phyloP scores from a whole-genome alignment of 192 early-diverging fungal species.

The Dispira parvispora region DNA sequence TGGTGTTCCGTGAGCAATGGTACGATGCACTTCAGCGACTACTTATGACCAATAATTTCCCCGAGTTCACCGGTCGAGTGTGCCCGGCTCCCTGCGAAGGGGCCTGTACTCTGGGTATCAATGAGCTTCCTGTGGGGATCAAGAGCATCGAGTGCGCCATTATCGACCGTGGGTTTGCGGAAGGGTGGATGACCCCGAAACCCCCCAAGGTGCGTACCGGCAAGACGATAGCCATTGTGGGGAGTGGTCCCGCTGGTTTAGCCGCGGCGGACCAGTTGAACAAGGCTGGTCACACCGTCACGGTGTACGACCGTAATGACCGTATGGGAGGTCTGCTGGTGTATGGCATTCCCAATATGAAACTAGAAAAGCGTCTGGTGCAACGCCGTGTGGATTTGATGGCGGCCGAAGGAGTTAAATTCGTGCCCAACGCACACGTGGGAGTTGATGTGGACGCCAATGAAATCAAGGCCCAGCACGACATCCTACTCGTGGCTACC shows the following conservation, averaged over 20 bases:
- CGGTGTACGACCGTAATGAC: constrained; percentile 95
- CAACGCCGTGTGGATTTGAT: constrained; percentile 88
- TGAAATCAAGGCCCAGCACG: constrained; percentile 46
- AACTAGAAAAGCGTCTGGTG: constrained; percentile 92
- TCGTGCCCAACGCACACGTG: constrained; percentile 76
- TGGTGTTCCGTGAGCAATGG: constrained; percentile 94
- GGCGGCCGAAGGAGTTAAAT: constrained; percentile 83
- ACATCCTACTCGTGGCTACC: constrained; percentile 75
- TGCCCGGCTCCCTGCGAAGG: constrained; percentile 98
- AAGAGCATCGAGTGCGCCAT: constrained; percentile 97
- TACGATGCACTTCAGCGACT: constrained; percentile 83
- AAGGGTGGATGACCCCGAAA: constrained; percentile 90
- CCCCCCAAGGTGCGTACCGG: constrained; percentile 70
- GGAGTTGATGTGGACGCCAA: constrained; percentile 64
- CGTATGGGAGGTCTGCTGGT: constrained; percentile 88
- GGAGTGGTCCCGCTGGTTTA: constrained; percentile 91
- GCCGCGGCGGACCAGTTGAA: constrained; percentile 96
- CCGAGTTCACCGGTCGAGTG: constrained; percentile 97
- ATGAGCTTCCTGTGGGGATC: constrained; percentile 85
- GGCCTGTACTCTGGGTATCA: constrained; percentile 89
- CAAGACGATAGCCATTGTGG: constrained; percentile 72
- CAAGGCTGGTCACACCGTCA: constrained; percentile 85
- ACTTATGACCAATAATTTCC: constrained; percentile 97
- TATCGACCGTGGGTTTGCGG: constrained; percentile 90
- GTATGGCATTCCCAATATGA: constrained; percentile 99